Percentiles rank a stretch among this genome's conserved stretches.
Evolutionary conservation across 2,329 filamentous ascomycete genomes (phyloP).

Genomic region (Colletotrichum lentis): DNA sequence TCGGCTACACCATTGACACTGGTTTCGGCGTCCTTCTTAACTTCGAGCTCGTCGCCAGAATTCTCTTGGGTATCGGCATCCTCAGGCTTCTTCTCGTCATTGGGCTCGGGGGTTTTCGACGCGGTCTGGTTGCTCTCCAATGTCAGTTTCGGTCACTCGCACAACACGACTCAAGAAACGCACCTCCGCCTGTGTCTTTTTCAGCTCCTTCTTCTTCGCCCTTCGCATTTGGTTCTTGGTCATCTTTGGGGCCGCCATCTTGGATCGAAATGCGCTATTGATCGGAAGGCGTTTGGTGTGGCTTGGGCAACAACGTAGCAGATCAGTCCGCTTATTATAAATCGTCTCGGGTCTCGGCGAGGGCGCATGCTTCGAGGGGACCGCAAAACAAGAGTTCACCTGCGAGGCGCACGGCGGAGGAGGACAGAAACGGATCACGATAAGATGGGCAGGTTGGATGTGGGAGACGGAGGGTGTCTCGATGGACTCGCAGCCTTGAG

Average conservation of each 20-base stretch:
- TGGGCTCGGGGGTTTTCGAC: conserved; percentile 38
- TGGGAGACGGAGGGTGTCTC: background rate
- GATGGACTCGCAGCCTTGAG: conserved; percentile 17
- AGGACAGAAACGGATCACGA: background rate
- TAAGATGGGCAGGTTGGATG: conserved; percentile 2
- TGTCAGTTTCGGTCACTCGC: conserved; percentile 13
- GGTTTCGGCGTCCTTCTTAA: conserved; percentile 52
- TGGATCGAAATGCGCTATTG: conserved; percentile 43
- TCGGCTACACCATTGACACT: conserved; percentile 52
- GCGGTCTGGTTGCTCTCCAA: conserved; percentile 10
- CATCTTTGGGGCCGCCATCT: conserved; percentile 74
- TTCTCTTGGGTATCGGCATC: conserved; percentile 42
- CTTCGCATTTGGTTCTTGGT: conserved; percentile 94
- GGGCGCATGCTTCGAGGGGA: conserved; percentile 31
- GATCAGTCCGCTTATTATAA: conserved; percentile 47
- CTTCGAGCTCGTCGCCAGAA: conserved; percentile 50
- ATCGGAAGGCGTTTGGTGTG: conserved; percentile 33
- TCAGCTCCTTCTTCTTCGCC: conserved; percentile 93
- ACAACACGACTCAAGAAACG: conserved; percentile 6
- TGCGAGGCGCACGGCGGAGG: background rate
- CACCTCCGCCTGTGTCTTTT: conserved; percentile 70
- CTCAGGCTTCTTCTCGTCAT: conserved; percentile 44
- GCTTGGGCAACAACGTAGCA: conserved; percentile 50
- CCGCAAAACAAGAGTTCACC: conserved; percentile 11
- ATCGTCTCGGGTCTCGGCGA: conserved; percentile 49